phyloP scores from a whole-genome alignment of 129 eudicot genomes.

The Flaveria ramosissima region DNA sequence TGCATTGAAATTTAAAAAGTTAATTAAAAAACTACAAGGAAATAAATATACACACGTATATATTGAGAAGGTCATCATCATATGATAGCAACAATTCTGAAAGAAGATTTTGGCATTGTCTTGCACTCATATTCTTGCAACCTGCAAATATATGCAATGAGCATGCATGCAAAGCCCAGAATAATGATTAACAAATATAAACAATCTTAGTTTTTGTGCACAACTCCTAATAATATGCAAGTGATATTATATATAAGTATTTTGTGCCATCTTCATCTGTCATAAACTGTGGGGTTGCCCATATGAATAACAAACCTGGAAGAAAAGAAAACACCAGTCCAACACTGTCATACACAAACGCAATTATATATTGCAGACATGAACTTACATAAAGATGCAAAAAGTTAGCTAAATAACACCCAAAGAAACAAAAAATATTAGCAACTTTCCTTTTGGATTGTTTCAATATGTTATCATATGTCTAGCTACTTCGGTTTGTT shows the following conservation, averaged over 20 bases:
- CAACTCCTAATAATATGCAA: constrained; percentile 25
- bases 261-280: constrained; percentile 25
- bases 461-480: constrained; percentile 8
- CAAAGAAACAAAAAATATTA: constrained; percentile 26
- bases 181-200: constrained; percentile 28
- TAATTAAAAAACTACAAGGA: not conserved
- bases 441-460: constrained; percentile 26
- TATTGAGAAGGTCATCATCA: constrained; percentile 36
- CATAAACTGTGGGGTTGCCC: not conserved
- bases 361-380: constrained; percentile 25
- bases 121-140: constrained; percentile 40
- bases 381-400: constrained; percentile 39
- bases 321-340: constrained; percentile 1
- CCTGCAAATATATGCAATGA: constrained; percentile 15
- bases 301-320: constrained; percentile 14
- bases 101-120: constrained; percentile 39
- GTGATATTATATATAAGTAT: constrained; percentile 16
- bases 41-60: not conserved
- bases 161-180: constrained; percentile 32
- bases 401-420: constrained; percentile 23
- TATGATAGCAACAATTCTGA: constrained; percentile 41
- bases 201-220: constrained; percentile 41
- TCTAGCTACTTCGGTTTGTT: constrained; percentile 1
- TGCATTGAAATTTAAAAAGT: constrained; percentile 14
- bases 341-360: constrained; percentile 21